A percentile compares a stretch with the other conserved stretches of the same genome.
Evolutionary conservation across 495 filamentous ascomycete genomes (phyloP).

Genomic region (Talaromyces nanjingensis): DNA sequence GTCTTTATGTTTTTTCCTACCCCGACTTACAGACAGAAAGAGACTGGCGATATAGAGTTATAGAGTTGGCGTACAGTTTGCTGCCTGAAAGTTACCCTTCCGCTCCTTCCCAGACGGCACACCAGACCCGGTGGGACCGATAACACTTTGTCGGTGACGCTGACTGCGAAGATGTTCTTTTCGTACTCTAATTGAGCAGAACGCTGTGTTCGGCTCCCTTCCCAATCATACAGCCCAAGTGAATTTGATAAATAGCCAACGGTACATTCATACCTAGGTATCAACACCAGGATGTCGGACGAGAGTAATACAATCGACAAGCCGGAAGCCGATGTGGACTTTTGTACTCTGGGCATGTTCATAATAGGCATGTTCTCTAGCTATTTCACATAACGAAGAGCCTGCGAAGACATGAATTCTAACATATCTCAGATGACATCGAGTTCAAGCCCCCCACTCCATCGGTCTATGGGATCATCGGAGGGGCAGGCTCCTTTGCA

Average conservation of each 20-base stretch:
- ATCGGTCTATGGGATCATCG: constrained; percentile 63
- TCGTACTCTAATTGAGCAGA: neutral
- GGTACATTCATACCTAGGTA: neutral
- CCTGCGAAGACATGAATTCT: constrained; percentile 9
- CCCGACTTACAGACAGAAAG: too few species aligned
- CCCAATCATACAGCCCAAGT: neutral
- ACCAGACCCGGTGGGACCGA: neutral
- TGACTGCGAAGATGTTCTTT: neutral
- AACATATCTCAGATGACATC: constrained; percentile 67
- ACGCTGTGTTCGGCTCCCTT: neutral
- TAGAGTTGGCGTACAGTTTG: too few species aligned
- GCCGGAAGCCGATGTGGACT: constrained; percentile 46
- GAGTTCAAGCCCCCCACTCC: constrained; percentile 55
- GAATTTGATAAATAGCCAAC: neutral
- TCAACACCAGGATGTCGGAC: neutral
- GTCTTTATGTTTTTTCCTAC: neutral
- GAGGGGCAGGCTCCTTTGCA: constrained; percentile 80
- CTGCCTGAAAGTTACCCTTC: too few species aligned
- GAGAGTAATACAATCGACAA: constrained; percentile 1
- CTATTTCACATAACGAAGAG: neutral
- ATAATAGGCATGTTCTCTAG: constrained; percentile 61
- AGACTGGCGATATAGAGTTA: too few species aligned
- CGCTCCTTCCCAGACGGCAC: too few species aligned
- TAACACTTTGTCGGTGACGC: neutral
- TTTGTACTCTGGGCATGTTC: constrained; percentile 91